Conservation (phyloP, 2,329 filamentous ascomycete genomes). For the Aspergillus sp. region DNA sequence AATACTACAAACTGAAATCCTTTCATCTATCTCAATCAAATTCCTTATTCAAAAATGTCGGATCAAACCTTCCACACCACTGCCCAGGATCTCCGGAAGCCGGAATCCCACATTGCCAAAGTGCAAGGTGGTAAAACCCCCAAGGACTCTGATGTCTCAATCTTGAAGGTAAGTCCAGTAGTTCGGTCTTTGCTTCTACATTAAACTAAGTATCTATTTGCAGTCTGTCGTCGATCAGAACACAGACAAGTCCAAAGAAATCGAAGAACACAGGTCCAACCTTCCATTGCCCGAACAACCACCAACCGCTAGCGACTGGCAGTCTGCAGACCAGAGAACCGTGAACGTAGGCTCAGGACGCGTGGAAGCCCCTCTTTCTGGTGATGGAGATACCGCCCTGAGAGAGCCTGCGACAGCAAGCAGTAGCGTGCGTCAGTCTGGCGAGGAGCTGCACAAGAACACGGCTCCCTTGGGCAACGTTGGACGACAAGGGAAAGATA, state of each 20-base stretch:
- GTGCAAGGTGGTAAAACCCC: slow-evolving; percentile 39
- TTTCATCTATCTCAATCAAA: not conserved
- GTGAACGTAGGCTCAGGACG: slow-evolving; percentile 67
- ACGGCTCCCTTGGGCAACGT: slow-evolving; percentile 43
- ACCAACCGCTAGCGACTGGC: slow-evolving; percentile 70
- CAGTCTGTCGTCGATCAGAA: slow-evolving; percentile 38
- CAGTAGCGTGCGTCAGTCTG: slow-evolving; percentile 46
- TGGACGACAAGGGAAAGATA: slow-evolving; percentile 60
- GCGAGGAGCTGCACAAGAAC: slow-evolving; percentile 51
- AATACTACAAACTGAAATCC: not conserved
- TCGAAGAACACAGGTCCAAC: slow-evolving; percentile 65
- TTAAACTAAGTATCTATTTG: not conserved
- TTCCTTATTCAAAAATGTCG: not conserved
- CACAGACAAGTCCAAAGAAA: slow-evolving; percentile 56
- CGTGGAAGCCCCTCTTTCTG: slow-evolving; percentile 49
- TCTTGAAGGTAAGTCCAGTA: slow-evolving; percentile 39
- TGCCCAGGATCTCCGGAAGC: slow-evolving; percentile 45
- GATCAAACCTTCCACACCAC: slow-evolving; percentile 43
- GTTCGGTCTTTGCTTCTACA: no score
- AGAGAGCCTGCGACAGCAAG: slow-evolving; percentile 56
- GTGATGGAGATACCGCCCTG: slow-evolving; percentile 42
- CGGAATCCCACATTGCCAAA: slow-evolving; percentile 38
- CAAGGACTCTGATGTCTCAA: slow-evolving; percentile 40
- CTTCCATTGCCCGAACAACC: slow-evolving; percentile 77
- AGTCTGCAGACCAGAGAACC: slow-evolving; percentile 63